Evolutionary conservation across 2,329 filamentous ascomycete species (phyloP), one percentile per base, ranked within the genome.

Genomic region (Plectosphaerella cucumerina): DNA sequence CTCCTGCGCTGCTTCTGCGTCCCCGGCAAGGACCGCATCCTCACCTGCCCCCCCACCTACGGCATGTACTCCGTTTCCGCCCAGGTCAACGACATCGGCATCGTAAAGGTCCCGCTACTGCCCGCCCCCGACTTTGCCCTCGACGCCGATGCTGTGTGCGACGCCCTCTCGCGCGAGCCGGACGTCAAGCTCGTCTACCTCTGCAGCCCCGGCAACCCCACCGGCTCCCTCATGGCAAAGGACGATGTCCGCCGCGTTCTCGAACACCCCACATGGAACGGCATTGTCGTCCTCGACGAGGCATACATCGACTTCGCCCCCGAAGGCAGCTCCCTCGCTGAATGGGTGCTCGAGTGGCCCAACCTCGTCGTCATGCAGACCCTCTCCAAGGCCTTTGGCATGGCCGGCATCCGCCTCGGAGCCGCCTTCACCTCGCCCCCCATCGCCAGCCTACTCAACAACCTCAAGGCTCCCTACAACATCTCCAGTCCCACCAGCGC

Each of bases 351-450:
- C 34, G 91, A 96, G 63, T 95, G 89, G 83, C 92, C 93, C 47
- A 99, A 99, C 69, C 77, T 99, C 22, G 91, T 97, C 17, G 92
- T 99, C 51, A 90, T 97, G 89, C 94, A 99, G 76, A 99, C 94
- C 1, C 79, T 97, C n/a, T 96, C 89, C 62, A 99, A 99, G 70
- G 94, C 91, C 0, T 99, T 99, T 64, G 94, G 94, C 23, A 81
- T 99, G 63, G 94, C 94, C 4, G 94, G 93, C 47, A 96, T 99
- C 65, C 81, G 94, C 15, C 78, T 99, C 1, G 94, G 94, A 44
- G 89, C 85, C 8, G 90, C 90, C 1, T 99, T 97, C 65, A 81
- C 89, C 5, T 81, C 84, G 10, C 77, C 84, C 0, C 78, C 84
- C 6, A 86, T 99, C 55, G 91, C 93, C 2, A 70, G 73, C 15